A percentile compares a stretch with the other conserved stretches of the same genome.
Conservation (phyloP, 441 rosid species). For the Viola pubescens region DNA sequence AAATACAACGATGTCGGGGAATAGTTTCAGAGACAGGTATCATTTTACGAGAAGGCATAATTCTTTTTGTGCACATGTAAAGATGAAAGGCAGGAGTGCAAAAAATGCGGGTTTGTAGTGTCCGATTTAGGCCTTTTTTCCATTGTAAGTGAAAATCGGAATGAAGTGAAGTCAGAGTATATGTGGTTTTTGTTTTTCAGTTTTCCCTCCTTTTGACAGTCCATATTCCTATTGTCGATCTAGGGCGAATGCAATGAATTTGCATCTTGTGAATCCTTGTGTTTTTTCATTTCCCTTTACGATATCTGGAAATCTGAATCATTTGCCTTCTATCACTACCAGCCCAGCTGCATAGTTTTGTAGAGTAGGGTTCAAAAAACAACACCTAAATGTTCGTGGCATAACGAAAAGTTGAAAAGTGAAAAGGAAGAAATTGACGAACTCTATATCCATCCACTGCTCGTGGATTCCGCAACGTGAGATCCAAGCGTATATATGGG, state of each 20-base stretch:
- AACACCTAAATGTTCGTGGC: too few species aligned
- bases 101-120: conserved; percentile 12
- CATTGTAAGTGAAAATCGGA: conserved; percentile 17
- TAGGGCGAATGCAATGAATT: conserved; percentile 18
- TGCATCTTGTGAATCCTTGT: background rate
- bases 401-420: too few species aligned
- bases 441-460: too few species aligned
- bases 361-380: too few species aligned
- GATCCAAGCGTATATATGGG: too few species aligned
- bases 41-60: conserved; percentile 11
- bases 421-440: too few species aligned
- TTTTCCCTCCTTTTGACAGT: conserved; percentile 5
- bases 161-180: conserved; percentile 11
- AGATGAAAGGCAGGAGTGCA: conserved; percentile 13
- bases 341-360: too few species aligned
- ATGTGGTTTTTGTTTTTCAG: conserved; percentile 9
- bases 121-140: conserved; percentile 17
- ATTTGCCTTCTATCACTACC: background rate
- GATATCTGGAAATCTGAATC: conserved; percentile 14
- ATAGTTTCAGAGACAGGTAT: conserved; percentile 22
- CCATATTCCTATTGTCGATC: conserved; percentile 14
- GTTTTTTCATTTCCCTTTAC: conserved; percentile 16
- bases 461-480: too few species aligned
- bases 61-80: conserved; percentile 14
- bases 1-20: conserved; percentile 9